phyloP scores from a whole-genome alignment of 257 asterid species.

The Eucommia ulmoides region DNA sequence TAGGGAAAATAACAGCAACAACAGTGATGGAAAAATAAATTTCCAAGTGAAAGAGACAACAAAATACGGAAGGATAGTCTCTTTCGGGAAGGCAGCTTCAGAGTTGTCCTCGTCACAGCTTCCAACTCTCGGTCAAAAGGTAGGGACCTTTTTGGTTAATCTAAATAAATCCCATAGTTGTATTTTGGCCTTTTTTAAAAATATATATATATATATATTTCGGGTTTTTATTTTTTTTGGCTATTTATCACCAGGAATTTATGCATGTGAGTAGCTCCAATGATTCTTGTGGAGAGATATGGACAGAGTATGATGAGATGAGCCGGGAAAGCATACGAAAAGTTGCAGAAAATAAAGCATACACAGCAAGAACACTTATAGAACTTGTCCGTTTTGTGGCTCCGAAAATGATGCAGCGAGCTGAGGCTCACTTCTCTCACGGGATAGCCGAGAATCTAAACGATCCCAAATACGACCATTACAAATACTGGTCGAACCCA shows the following conservation, averaged over 20 bases:
- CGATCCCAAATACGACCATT: conserved; percentile 63
- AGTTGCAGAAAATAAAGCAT: conserved; percentile 40
- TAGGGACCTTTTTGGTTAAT: no score
- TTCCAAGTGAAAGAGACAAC: conserved; percentile 30
- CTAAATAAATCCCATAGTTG: no score
- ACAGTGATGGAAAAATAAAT: conserved; percentile 13
- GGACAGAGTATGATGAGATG: conserved; percentile 72
- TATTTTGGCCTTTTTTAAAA: no score
- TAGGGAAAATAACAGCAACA: conserved; percentile 17
- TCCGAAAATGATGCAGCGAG: conserved; percentile 78
- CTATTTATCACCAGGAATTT: conserved; percentile 11
- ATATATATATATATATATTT: no score
- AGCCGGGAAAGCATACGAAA: conserved; percentile 38
- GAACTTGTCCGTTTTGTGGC: conserved; percentile 68
- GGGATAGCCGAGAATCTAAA: conserved; percentile 71
- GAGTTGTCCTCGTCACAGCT: conserved; percentile 46
- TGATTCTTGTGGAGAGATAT: conserved; percentile 44
- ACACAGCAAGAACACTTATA: conserved; percentile 40
- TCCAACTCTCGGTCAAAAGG: conserved; percentile 27
- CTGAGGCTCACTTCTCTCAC: conserved; percentile 82
- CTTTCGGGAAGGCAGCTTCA: conserved; percentile 61
- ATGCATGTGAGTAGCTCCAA: conserved; percentile 15
- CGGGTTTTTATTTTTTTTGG: no score
- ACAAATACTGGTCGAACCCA: conserved; percentile 94
- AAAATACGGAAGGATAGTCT: conserved; percentile 56